Evolutionary conservation across 345 rosid genomes (phyloP), one percentile per base, ranked within the genome.

Genomic region (Acer negundo): DNA sequence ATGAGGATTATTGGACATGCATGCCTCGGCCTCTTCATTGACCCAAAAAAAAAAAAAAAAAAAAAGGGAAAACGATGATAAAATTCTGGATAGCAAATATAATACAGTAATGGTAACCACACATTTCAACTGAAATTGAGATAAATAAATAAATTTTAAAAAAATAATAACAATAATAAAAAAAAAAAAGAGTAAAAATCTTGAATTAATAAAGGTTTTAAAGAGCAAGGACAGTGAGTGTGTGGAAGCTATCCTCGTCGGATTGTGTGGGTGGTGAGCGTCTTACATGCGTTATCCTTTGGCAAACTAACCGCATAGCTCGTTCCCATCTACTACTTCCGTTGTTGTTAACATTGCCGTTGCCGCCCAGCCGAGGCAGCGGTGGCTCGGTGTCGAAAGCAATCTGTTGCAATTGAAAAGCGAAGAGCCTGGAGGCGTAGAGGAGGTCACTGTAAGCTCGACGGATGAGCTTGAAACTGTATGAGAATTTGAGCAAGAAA

Each of bases 221-320:
- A n/a, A 85, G 88, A 0, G 86, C 74, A 3, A 83, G 67, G 67
- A 85, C 42, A 28, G 83, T 73, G 74, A 85, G 80, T 19, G 83
- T 75, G 72, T 71, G 83, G 67, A 85, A 83, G 71, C 59, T 77
- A n/a, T 83, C 81, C 51, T 81, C 80, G 2, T 83, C 83, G 0
- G 81, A 73, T 44, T 56, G 73, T 1, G 59, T 24, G 17, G 68
- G 11, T 1, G 79, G 77, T 20, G 70, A 53, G 26, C 77, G 72
- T 67, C 81, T 69, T 15, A 49, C 84, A 7, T 10, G 69, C n/a
- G 73, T 51, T 56, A 81, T 3, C 58, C 78, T 63, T 80, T 63
- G 80, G 55, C 58, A 56, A 58, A 85, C 62, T 23, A 85, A 69
- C 73, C 86, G 77, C 2, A 71, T 7, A n/a, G 80, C 82, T 63